phyloP scores from a whole-genome alignment of 257 asterid genomes.

The Ligustrum vulgare region DNA sequence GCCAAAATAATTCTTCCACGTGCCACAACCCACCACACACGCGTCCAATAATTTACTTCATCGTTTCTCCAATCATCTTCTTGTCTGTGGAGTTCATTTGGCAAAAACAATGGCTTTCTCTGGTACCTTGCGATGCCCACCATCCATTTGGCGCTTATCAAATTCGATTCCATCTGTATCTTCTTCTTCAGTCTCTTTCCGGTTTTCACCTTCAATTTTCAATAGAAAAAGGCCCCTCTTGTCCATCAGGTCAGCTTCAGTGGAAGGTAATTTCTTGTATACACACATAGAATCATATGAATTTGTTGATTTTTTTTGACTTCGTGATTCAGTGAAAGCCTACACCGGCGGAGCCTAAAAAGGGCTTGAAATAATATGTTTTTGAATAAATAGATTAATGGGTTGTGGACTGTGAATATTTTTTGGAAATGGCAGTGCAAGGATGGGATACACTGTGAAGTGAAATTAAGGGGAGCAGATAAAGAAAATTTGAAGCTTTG shows the following conservation, averaged over 20 bases:
- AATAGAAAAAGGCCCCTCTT: slow-evolving; percentile 41
- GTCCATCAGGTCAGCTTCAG: slow-evolving; percentile 52
- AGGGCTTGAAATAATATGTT: neutral
- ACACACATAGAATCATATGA: neutral
- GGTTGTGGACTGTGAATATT: neutral
- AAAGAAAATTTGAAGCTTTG: neutral
- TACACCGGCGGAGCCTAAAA: neutral
- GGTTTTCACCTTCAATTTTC: slow-evolving; percentile 36
- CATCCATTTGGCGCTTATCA: slow-evolving; percentile 20
- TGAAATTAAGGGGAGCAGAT: neutral
- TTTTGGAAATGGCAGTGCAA: no score
- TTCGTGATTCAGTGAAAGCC: neutral
- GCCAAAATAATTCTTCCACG: slow-evolving; percentile 12
- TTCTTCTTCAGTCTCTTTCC: slow-evolving; percentile 40
- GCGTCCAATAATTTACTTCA: neutral
- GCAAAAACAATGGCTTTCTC: slow-evolving; percentile 47
- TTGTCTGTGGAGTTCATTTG: slow-evolving; percentile 18
- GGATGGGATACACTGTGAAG: neutral
- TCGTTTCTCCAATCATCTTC: slow-evolving; percentile 2
- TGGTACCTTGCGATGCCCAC: slow-evolving; percentile 33
- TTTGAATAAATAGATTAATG: neutral
- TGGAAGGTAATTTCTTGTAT: slow-evolving; percentile 40
- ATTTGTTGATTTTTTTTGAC: slow-evolving; percentile 25
- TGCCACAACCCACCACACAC: neutral
- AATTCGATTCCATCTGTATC: slow-evolving; percentile 23